Percentiles rank a stretch among this genome's conserved stretches.
Conservation (phyloP, 2,329 filamentous ascomycete species). For the Ceratocystis papillata region DNA sequence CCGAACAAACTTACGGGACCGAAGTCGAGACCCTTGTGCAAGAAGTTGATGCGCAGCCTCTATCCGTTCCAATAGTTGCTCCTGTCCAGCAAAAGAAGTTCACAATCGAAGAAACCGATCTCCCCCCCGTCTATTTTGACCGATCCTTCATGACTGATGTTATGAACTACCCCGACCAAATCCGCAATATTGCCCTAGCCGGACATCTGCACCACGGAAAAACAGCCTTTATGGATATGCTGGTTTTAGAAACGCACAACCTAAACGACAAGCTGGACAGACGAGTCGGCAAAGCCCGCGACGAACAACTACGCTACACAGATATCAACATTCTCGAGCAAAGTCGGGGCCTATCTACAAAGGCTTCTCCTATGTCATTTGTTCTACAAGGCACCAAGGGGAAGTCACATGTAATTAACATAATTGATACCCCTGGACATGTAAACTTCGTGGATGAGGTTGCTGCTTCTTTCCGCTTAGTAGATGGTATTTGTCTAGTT, state of each 20-base stretch:
- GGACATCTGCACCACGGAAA: constrained; percentile 96
- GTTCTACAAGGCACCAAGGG: constrained; percentile 78
- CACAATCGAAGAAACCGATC: constrained; percentile 78
- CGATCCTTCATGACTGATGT: constrained; percentile 88
- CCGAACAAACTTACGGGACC: constrained; percentile 84
- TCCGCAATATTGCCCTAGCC: constrained; percentile 80
- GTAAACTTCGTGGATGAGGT: constrained; percentile 99
- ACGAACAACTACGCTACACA: constrained; percentile 89
- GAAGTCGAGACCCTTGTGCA: constrained; percentile 94
- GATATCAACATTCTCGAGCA: constrained; percentile 83
- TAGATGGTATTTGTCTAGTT: constrained; percentile 83
- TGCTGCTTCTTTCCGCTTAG: constrained; percentile 72
- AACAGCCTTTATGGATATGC: constrained; percentile 96
- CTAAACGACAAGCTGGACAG: constrained; percentile 68
- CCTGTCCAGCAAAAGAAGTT: constrained; percentile 94
- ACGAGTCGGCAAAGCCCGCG: constrained; percentile 66
- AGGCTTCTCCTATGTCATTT: constrained; percentile 87
- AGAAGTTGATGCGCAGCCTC: constrained; percentile 90
- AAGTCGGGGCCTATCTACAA: constrained; percentile 82
- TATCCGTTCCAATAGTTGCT: constrained; percentile 85
- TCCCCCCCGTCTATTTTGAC: constrained; percentile 79
- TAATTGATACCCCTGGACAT: constrained; percentile 91
- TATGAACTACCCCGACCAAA: constrained; percentile 92
- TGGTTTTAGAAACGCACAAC: constrained; percentile 91
- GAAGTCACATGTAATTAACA: constrained; percentile 90